Base-by-base conservation (phyloP, 331 rosid species). In the Acacia pycnantha region DNA sequence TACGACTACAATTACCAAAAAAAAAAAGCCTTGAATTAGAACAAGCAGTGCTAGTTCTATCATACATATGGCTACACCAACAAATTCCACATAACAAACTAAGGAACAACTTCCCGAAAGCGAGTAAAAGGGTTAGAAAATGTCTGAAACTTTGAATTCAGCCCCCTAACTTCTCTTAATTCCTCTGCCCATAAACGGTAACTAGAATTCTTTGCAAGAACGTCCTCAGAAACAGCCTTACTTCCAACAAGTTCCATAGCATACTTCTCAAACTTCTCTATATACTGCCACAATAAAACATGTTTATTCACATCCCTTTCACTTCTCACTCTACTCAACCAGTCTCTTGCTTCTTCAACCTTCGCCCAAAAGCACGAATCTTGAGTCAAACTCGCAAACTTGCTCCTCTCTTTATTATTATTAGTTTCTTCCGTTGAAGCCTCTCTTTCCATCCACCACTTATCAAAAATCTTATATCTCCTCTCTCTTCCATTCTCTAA, bases 311-410 rank as follows among this genome's bases (percentile, higher is more conserved):
- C 46, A 70, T 89, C 97, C 26, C 78, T 77, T 70, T 86, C 97
- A 6, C 84, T 84, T 85, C 88, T 89, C 80, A 90, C 82, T 47
- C 72, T 64, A 81, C 83, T 87, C 54, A 95, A 75, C 87, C 89
- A 88, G 8, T 92, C 99, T 88, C 82, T 85, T 70, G 99, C 99
- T 84, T 95, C 99, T 84, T 95, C 99, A 72, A 95, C 85, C 66
- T 70, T 94, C 18, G 98, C 99, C 99, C 99, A 93, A 79, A 95
- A 95, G 85, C 96, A 90, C 11, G 99, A 85, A 86, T 95, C 99
- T 84, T 95, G 98, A 8, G 99, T 95, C 83, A 78, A 81, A 77
- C 97, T 69, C 9, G 99, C 98, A 70, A 81, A 92, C 64, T 33
- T 90, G 83, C 84, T 92, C 78, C 99, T 89, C 80, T 59, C 69